Base-by-base conservation (phyloP, 208 protist genomes). In the Acanthamoeba culbertsoni region DNA sequence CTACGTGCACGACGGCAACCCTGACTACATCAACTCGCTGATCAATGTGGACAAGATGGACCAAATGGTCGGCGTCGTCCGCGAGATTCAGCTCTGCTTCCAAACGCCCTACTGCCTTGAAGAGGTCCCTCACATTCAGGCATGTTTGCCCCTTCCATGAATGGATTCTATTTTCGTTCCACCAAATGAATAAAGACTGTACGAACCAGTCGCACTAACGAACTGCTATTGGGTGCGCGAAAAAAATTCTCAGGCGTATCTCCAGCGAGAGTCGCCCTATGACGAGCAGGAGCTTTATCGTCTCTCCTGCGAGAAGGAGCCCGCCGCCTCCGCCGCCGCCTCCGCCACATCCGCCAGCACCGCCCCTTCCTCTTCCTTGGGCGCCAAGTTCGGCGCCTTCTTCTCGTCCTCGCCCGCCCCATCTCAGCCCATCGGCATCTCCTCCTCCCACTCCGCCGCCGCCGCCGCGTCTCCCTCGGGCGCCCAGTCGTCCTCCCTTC, bases 211-310 rank as follows among this genome's bases (percentile, higher is more conserved):
- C n/a, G n/a, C n/a, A n/a, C n/a, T n/a, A n/a, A n/a, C n/a, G n/a
- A n/a, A n/a, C n/a, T n/a, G n/a, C n/a, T n/a, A n/a, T n/a, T n/a
- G n/a, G n/a, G n/a, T n/a, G n/a, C n/a, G n/a, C n/a, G n/a, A n/a
- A n/a, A n/a, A n/a, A n/a, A n/a, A n/a, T n/a, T n/a, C n/a, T n/a
- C 28, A 86, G 77, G 77, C 77, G n/a, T 88, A 88, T 31, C 51
- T 88, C 20, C 51, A 55, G 51, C 48, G 51, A 18, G 77, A 88
- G 6, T 55, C 51, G 37, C 77, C 77, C 7, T 62, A 45, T 28
- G 77, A 88, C 28, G 77, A 88, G 51, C 77, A 88, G 77, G 77
- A 88, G 51, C 51, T 88, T 23, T 88, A 88, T 53, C 43, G 77
- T 28, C n/a, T 88, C 31, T 88, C 77, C 14, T 88, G 77, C 37